Conservation (phyloP, 2,329 filamentous ascomycete species). For the Trichoderma guizhouense region DNA sequence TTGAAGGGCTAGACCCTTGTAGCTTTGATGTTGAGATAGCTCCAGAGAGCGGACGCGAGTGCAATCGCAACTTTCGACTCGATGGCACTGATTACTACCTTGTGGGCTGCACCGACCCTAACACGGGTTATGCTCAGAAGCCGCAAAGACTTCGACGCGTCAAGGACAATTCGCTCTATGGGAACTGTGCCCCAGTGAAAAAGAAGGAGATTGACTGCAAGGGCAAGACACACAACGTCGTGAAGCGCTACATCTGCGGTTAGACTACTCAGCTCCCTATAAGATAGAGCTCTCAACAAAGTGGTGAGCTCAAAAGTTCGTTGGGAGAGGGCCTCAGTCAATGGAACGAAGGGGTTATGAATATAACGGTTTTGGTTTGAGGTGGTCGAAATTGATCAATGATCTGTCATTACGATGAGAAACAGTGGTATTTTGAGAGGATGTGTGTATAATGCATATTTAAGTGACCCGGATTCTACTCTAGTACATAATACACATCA, state of each 20-base stretch:
- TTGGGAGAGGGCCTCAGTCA: background rate
- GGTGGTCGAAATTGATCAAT: background rate
- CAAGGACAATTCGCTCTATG: background rate
- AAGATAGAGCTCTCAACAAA: background rate
- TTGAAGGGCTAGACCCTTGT: background rate
- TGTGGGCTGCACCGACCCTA: background rate
- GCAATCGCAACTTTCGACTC: background rate
- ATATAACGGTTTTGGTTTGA: background rate
- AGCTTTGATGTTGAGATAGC: background rate
- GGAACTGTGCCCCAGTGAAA: background rate
- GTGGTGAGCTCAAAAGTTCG: background rate
- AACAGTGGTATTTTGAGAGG: rapidly evolving
- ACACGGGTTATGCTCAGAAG: background rate
- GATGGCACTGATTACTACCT: background rate
- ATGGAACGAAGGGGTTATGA: background rate
- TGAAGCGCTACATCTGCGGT: background rate
- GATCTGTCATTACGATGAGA: background rate
- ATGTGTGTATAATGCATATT: background rate
- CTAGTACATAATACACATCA: background rate
- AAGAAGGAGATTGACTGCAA: background rate
- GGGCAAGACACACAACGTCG: background rate
- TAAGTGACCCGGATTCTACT: background rate
- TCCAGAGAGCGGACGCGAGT: background rate
- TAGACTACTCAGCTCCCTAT: background rate
- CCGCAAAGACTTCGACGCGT: background rate